These are phyloP conservation scores for Aspergillus sp. DNA, from an alignment of 2,329 filamentous ascomycete species.

Conservation along the genomic window DNA sequence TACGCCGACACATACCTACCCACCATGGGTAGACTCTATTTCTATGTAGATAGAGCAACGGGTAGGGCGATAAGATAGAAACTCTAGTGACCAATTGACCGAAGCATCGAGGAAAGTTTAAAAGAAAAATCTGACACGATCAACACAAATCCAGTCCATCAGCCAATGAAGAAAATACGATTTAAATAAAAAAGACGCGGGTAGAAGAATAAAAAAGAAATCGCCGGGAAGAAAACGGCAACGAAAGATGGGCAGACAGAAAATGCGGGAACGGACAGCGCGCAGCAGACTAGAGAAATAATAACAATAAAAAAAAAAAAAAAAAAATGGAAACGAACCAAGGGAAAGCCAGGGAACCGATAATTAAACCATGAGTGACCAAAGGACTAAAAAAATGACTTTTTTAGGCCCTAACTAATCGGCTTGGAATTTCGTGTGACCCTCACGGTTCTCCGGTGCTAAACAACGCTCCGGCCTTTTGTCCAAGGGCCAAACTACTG, in stretches of 20 bases:
- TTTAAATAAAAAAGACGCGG: not conserved
- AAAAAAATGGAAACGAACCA: not conserved
- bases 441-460: not conserved
- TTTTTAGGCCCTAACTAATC: slow-evolving; percentile 4
- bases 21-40: too few species aligned
- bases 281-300: not conserved
- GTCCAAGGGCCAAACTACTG: not conserved
- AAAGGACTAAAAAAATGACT: not conserved
- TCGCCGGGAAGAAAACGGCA: not conserved
- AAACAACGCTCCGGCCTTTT: not conserved
- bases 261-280: not conserved
- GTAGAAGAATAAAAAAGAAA: not conserved
- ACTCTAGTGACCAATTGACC: not conserved
- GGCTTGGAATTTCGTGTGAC: not conserved
- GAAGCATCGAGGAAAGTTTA: not conserved
- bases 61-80: not conserved
- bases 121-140: not conserved
- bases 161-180: not conserved
- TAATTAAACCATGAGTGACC: not conserved
- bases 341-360: not conserved
- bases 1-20: too few species aligned
- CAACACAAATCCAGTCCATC: not conserved
- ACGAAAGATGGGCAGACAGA: not conserved
- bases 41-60: not conserved
- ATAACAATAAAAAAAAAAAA: not conserved